Base-by-base conservation (phyloP, 495 filamentous ascomycete genomes). In the Sphaerosporella brunnea region DNA sequence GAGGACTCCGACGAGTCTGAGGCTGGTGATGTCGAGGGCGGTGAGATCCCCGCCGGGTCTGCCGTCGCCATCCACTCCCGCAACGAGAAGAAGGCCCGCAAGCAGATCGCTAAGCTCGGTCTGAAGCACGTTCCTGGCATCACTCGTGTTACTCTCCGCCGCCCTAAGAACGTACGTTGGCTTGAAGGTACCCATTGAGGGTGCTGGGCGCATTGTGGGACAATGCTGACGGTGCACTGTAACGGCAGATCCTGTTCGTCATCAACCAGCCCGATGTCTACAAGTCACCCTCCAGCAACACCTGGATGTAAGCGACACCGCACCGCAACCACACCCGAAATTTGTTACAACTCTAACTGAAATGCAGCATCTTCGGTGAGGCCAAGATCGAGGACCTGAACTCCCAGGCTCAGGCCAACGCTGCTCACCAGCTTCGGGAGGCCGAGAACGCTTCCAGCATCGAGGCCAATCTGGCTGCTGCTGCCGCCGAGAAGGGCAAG, bases 371-470 rank as follows among this genome's bases (percentile, higher is more conserved):
- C 70, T 99, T 99, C 68, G 90, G 90, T 65, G 90, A 99, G 73
- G 92, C 92, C 64, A 99, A 99, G 81, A 99, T 92, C 61, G 92
- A 99, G 73, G 92, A 99, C 69, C 72, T 96, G 58, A 96, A 94
- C 78, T 86, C 88, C 61, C 83, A 85, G 63, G 88, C 90, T 59
- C 88, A 93, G 72, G 82, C 85, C 62, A 80, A 79, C 59, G 87
- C 85, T 55, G 88, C 86, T 53, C 83, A 93, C 67, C 82, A 88
- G 69, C 78, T 93, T 47, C 80, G 86, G 55, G 74, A 72, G 65
- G 77, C 78, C 44, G 73, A 81, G 62, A 65, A 65, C 49, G 53
- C 53, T 25, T 5, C 7, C 11, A 67, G 51, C 38, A 52, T 62
- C 45, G 66, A 68, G 45, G 65, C 68, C 47, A 70, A 73, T 57